Evolutionary conservation across 179 eudicot genomes (phyloP).

Genomic region (Vitellaria paradoxa): DNA sequence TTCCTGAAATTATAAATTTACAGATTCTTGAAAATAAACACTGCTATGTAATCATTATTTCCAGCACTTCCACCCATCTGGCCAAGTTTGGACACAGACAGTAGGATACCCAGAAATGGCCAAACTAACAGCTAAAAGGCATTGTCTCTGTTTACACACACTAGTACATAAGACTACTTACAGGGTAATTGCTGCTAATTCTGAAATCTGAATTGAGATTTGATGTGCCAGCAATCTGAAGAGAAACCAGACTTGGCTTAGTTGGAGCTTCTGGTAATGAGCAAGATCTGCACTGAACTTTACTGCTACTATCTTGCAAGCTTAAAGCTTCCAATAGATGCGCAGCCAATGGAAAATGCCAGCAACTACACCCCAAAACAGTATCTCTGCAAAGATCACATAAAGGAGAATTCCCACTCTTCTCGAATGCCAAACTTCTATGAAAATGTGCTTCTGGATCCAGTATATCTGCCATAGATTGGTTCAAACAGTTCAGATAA

Average conservation of each 20-base stretch:
- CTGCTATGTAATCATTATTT: neutral
- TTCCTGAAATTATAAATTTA: no score
- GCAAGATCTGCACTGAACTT: neutral
- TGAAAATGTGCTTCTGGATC: constrained; percentile 82
- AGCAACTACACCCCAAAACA: constrained; percentile 76
- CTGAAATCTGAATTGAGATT: neutral
- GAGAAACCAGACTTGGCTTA: neutral
- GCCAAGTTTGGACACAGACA: neutral
- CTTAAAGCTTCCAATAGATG: constrained; percentile 85
- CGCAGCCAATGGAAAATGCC: constrained; percentile 63
- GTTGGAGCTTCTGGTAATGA: neutral
- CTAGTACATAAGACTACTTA: neutral
- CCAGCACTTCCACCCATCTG: no score
- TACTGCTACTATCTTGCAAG: neutral
- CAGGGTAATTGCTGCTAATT: neutral
- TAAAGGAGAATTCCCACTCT: constrained; percentile 79
- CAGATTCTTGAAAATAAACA: neutral
- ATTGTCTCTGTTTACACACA: neutral
- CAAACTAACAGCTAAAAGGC: no score
- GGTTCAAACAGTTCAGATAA: constrained; percentile 2
- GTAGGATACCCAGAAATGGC: no score
- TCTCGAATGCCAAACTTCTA: constrained; percentile 78
- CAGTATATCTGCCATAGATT: constrained; percentile 55
- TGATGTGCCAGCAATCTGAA: neutral
- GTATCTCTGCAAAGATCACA: constrained; percentile 89